Percentiles rank a stretch among this genome's conserved stretches.
Evolutionary conservation across 2,329 filamentous ascomycete species (phyloP).

Genomic region (Lasiodiplodia sp.): DNA sequence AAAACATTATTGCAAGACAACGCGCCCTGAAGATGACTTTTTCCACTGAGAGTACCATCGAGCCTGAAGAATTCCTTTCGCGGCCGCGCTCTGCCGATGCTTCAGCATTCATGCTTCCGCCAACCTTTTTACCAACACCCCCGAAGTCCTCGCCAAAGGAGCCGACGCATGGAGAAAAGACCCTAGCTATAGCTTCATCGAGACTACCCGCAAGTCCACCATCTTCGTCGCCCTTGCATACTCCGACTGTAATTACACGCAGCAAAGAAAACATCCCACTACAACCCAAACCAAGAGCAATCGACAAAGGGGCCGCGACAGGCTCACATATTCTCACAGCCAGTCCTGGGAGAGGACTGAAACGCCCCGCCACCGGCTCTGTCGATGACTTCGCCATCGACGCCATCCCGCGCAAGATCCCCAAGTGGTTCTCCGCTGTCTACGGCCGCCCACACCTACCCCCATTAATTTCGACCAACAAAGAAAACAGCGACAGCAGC

Average conservation of each 20-base stretch:
- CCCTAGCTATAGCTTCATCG: neutral
- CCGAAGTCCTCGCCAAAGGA: slow-evolving; percentile 14
- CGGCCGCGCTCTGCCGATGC: neutral
- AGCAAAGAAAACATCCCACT: neutral
- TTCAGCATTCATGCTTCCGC: neutral
- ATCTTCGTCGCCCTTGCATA: neutral
- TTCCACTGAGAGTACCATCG: neutral
- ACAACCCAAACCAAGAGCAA: neutral
- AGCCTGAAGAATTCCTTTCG: neutral
- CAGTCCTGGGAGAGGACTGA: neutral
- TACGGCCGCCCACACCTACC: slow-evolving; percentile 29
- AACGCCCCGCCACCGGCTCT: slow-evolving; percentile 1
- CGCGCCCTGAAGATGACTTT: neutral
- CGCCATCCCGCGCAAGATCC: slow-evolving; percentile 16
- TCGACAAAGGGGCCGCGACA: neutral
- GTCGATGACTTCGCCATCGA: slow-evolving; percentile 24
- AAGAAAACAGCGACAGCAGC: slow-evolving; percentile 28
- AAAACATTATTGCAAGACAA: neutral
- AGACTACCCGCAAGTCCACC: neutral
- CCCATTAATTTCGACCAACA: neutral
- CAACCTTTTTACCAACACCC: slow-evolving; percentile 1
- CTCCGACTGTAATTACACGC: neutral
- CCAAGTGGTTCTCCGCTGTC: slow-evolving; percentile 25
- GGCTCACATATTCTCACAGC: neutral
- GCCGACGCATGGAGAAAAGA: neutral